Base-by-base conservation (phyloP, 257 asterid species). In the Capsicum baccatum region DNA sequence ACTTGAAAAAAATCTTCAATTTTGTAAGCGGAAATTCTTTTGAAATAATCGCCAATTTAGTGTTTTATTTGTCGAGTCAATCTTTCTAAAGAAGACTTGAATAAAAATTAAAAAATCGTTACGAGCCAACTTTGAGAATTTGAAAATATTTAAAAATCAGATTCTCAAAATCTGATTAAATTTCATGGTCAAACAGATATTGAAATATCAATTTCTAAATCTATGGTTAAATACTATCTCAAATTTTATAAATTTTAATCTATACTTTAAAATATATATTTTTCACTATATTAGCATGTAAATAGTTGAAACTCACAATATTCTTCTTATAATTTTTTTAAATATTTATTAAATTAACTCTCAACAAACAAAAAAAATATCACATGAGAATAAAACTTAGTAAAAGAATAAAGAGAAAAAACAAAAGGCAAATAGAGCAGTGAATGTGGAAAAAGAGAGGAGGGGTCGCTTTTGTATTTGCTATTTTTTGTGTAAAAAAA, bases 361-460 rank as follows among this genome's bases (percentile, higher is more conserved):
- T 11, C 6, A 11, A 33, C 12, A 26, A 3, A 3, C 5, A 0
- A 64, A 64, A 26, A 26, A 64, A 62, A n/a, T 26, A 0, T 5
- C 71, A 33, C 9, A 13, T 33, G 33, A 62, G 48, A 81, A 35
- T 50, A 85, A 21, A 47, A 6, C 19, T 26, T 26, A 26, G 44
- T 2, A 15, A 84, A 85, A 86, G 15, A 70, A 84, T 80, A 86
- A 88, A 63, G 83, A 85, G 19, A 26, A 89, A 88, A 88, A 84
- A 87, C 88, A 70, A 84, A 86, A 86, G 90, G 89, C 89, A 86
- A 33, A 76, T 39, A 26, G 81, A 76, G 74, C 59, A 70, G 26
- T 47, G 62, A 63, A 62, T 6, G 83, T 54, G 17, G 71, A 52
- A 70, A 47, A 79, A 64, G 59, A 73, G 63, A 4, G 16, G 69